Base-by-base conservation (phyloP, 2,329 filamentous ascomycete species). In the Verruconis gallopava region DNA sequence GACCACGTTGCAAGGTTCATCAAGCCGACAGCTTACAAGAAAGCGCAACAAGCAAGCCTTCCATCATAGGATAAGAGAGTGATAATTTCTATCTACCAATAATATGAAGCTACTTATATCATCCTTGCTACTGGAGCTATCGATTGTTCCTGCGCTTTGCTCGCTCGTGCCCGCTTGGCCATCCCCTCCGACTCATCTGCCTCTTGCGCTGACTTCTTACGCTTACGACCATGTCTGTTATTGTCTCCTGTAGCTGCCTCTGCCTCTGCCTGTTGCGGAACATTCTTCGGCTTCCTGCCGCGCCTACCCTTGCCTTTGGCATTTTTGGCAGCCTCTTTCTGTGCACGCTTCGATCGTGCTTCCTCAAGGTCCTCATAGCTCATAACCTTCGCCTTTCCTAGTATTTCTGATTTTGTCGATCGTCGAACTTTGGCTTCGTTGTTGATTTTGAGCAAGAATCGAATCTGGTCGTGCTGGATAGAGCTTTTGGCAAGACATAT, bases 271-370 rank as follows among this genome's bases (percentile, higher is more conserved):
- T 35, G 38, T 39, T 17, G 38, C 35, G 21, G 12, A 13, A 15
- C 25, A 30, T 30, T 5, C 36, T 38, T 38, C 12, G 12, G 12
- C 36, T 38, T 38, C 19, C 18, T 12, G 21, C 12, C 36, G 18
- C 46, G 46, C 36, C 46, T 48, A 21, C 46, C 22, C 37, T 58
- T 55, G 19, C 49, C 51, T 30, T 62, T 59, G 4, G 55, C 61
- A 43, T 42, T 42, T 33, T 40, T 38, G 39, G 43, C 50, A 21
- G 39, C 42, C 38, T 50, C 48, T 47, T 48, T 52, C 38, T 25
- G 46, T 17, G 21, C 44, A 42, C 46, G 43, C 42, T 51, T 46
- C 33, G 44, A 44, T 44, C 46, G 41, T 46, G 46, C 48, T 37
- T 47, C 45, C 30, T 45, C 37, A 21, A 54, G 47, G 43, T 51